Evolutionary conservation across 169 alveolate genomes (phyloP), one percentile per base, ranked within the genome.

Genomic region (Babesia ovis): DNA sequence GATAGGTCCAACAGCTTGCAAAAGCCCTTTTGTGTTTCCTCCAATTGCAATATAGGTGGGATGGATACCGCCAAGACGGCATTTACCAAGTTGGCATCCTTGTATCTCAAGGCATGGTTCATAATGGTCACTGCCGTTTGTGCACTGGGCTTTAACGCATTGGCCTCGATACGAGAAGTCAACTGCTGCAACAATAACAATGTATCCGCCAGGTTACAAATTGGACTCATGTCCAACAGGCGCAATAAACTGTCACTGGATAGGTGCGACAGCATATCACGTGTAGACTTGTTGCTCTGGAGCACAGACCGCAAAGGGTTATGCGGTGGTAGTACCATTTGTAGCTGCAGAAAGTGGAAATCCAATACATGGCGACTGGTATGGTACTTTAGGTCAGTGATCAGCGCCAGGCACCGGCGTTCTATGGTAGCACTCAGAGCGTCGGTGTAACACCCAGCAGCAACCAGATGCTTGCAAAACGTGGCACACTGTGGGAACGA

Each of bases 301-400:
- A 64, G 61, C 20, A 45, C 74, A 1, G 41, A 4, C 25, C 61
- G 12, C 46, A 64, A 39, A 3, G 50, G 57, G 22, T 48, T 64
- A 12, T 64, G 74, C 37, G 8, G 53, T 29, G 74, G 74, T 23
- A 64, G 32, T 4, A 50, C 51, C 74, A 64, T 64, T 61, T 64
- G 74, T 6, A 64, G 53, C 62, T 64, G 74, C 54, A 50, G 31
- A 41, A 64, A 64, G 51, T 64, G 45, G 27, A 32, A 50, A 56
- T 64, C 74, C 55, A 32, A 12, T 25, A 64, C 39, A 48, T 64
- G 74, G 45, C 74, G 51, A 50, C 41, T 64, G 14, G 59, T 64
- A 27, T 64, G 74, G 32, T 64, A 64, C 74, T 64, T 64, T 32
- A 64, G 29, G 62, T 64, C 74, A 39, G 74, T 64, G 37, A 64